Evolutionary conservation across 139 green algal species (phyloP), one percentile per base, ranked within the genome.

Genomic region (Picocystis salinarum): DNA sequence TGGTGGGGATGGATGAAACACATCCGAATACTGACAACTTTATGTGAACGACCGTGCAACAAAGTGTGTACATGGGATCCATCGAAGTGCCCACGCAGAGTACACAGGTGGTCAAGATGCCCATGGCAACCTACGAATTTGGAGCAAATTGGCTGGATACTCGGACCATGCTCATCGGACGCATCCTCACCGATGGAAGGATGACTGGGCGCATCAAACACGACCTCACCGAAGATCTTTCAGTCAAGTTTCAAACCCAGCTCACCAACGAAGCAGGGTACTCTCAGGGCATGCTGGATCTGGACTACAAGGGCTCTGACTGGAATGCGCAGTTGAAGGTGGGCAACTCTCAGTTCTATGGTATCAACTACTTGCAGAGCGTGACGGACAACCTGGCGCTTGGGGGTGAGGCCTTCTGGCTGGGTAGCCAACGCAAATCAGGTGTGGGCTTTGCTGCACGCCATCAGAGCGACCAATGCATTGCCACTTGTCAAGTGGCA

Each of bases 321-420:
- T 97, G 75, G 72, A 92, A 99, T 46, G 73, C 66, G 6, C 85
- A 95, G 74, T 9, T 93, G 27, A 96, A 99, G 68, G 41, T 81
- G n/a, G 89, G 89, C 31, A 89, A 69, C 42, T 76, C 71, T n/a
- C 61, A 69, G 25, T 97, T 97, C 62, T 79, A 85, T 37, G 80
- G 80, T 37, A 22, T 78, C 6, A 93, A 93, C 65, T 93, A 93
- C 59, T 77, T 93, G 47, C 85, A 99, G 70, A 91, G 69, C 25
- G 62, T 99, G 33, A 93, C 82, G 0, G 76, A 69, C 10, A 64
- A 53, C 11, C 53, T 94, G 23, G 55, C 53, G 26, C 64, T 72
- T 50, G 83, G 66, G 22, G 79, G 76, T 6, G 89, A 99, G 63
- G 70, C 82, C 29, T 99, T 97, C 59, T 99, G 67, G 50, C 70